Percentiles rank a stretch among this genome's conserved stretches.
Evolutionary conservation across 495 filamentous ascomycete genomes (phyloP).

Genomic region (Tuber umbilicatum): DNA sequence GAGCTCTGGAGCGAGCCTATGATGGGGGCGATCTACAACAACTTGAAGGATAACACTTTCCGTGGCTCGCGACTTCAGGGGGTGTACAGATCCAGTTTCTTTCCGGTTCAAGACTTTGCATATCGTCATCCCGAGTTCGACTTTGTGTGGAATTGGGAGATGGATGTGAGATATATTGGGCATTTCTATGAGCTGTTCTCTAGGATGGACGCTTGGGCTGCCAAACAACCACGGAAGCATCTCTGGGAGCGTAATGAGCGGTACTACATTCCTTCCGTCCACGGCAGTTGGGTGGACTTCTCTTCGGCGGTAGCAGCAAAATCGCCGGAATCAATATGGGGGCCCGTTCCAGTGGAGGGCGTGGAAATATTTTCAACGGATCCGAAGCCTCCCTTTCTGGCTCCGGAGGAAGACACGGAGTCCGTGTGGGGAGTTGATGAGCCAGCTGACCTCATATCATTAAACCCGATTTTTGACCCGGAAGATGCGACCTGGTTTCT

Average conservation of each 20-base stretch:
- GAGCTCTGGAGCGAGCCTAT: conserved; percentile 88
- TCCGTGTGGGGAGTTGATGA: conserved; percentile 87
- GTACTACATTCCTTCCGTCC: conserved; percentile 83
- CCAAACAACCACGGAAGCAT: conserved; percentile 75
- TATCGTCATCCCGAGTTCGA: conserved; percentile 89
- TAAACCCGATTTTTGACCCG: conserved; percentile 91
- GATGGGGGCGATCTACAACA: conserved; percentile 82
- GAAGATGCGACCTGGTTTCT: conserved; percentile 82
- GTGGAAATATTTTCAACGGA: conserved; percentile 60
- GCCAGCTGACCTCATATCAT: conserved; percentile 85
- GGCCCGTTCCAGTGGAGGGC: conserved; percentile 63
- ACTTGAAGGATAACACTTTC: conserved; percentile 54
- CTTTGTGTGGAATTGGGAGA: conserved; percentile 97
- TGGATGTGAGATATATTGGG: conserved; percentile 93
- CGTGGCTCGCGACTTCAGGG: conserved; percentile 70
- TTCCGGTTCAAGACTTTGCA: conserved; percentile 91
- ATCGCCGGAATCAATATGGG: conserved; percentile 64
- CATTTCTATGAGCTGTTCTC: conserved; percentile 89
- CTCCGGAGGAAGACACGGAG: conserved; percentile 65
- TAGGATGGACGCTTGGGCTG: conserved; percentile 66
- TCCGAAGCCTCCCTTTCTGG: conserved; percentile 63
- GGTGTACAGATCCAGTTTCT: conserved; percentile 81
- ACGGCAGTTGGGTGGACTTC: conserved; percentile 90
- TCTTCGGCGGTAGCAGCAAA: conserved; percentile 68
- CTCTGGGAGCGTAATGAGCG: conserved; percentile 89